Evolutionary conservation across 768 basidiomycete species (phyloP).

Genomic region (Hygrophoropsis aurantiaca): DNA sequence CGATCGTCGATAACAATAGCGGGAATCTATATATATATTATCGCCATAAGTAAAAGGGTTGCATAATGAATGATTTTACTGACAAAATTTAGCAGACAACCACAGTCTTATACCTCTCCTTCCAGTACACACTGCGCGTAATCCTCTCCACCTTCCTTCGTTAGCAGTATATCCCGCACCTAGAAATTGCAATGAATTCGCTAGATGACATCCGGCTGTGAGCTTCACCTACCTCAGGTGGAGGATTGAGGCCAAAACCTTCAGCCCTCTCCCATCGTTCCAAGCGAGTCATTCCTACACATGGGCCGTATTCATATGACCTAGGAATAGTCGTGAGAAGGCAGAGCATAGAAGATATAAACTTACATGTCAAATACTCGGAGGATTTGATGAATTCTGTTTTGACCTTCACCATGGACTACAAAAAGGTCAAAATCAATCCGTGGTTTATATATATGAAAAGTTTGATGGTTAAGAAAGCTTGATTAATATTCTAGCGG

Average conservation of each 20-base stretch:
- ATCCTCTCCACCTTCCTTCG: constrained; percentile 59
- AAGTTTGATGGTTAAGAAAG: too few relatives aligned
- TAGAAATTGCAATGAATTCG: constrained; percentile 26
- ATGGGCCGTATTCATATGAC: constrained; percentile 80
- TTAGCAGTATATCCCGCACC: constrained; percentile 78
- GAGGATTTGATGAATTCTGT: constrained; percentile 68
- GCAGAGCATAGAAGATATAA: neutral
- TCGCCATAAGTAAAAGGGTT: too few relatives aligned
- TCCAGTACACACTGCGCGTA: constrained; percentile 68
- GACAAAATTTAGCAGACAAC: too few relatives aligned
- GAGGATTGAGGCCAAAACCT: constrained; percentile 76
- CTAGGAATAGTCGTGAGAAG: constrained; percentile 35
- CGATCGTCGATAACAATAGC: too few relatives aligned
- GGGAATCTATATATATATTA: too few relatives aligned
- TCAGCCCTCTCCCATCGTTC: constrained; percentile 88
- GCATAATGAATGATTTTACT: too few relatives aligned
- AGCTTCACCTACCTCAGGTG: constrained; percentile 56
- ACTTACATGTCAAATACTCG: constrained; percentile 76
- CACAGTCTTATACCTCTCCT: constrained; percentile 30
- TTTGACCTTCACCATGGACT: constrained; percentile 70
- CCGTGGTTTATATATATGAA: neutral
- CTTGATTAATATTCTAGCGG: too few relatives aligned
- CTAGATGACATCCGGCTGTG: neutral
- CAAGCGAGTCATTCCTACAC: constrained; percentile 74
- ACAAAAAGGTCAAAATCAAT: constrained; percentile 1